Base-by-base conservation (phyloP, 108 stramenopile genomes). In the Tribonema minus region DNA sequence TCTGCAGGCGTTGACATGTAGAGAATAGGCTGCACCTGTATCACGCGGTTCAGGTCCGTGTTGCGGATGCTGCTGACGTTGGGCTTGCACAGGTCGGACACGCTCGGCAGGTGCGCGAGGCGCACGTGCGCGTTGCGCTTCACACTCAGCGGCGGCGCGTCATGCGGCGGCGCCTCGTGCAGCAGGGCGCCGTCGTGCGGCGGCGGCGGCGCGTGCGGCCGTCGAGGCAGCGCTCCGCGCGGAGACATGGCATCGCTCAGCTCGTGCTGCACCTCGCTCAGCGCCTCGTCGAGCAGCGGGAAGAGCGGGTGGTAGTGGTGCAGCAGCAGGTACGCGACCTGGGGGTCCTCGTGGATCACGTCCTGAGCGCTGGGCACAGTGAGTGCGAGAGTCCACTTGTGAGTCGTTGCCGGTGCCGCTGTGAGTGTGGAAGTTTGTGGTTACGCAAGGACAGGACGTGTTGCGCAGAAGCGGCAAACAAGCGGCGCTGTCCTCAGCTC, bases 51-150 rank as follows among this genome's bases (percentile, higher is more conserved):
- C 0, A 96, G 92, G 75, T 94, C 94, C 2, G 66, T 66, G 6
- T 91, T 85, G 2, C 89, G 72, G 37, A 98, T 80, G 28, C 75
- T 60, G 40, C 92, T 90, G 20, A 97, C 68, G 26, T 91, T 88
- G 1, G 91, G 84, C 82, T 94, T 91, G 73, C 86, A 87, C 60
- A 74, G 70, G 60, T 87, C 91, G 30, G 82, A 74, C 59, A 92
- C 84, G 27, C 94, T 95, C 36, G 96, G 96, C 30, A 96, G 77
- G 70, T 91, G 90, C 1, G 88, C 80, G n/a, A 99, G 81, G 5
- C 96, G 91, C 23, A 95, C 91, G 70, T 92, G 92, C 20, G 94
- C 91, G 60, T 85, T 82, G 26, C 35, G 58, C 41, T 88, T 86
- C 20, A 85, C 31, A 3, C 63, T 58, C 12, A 62, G 71, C 61